Evolutionary conservation across 2,329 filamentous ascomycete species (phyloP), one percentile per base, ranked within the genome.

Genomic region (Fusarium sp.): DNA sequence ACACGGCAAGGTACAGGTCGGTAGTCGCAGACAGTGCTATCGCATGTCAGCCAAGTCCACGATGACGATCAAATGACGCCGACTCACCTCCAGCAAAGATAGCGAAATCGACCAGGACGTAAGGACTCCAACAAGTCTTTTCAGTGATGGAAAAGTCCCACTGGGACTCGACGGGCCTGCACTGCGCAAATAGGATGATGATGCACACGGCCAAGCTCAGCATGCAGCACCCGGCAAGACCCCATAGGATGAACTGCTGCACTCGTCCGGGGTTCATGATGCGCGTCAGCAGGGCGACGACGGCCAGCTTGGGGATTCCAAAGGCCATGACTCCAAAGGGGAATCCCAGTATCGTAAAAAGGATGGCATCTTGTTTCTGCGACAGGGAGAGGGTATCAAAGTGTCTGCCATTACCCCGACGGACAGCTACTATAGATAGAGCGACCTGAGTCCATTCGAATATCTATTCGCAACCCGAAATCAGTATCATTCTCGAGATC

Each of bases 1-100:
- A 86, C 1, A 85, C 70, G 17, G 85, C 84, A 6, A 86, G 79
- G 60, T 86, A 86, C 1, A 85, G 73, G 68, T 86, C 84, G n/a
- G 82, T 79, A 27, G 81, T 73, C 1, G 79, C 82, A 15, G 81
- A 84, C 20, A 82, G 73, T 0, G 76, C 81, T 83, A 57, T 30
- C 30, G 11, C 2, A 8, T 1, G 11, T 35, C 8, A 37, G 33
- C 64, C 27, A 15, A 32, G 27, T 14, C 33, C 10, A 2, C 14
- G 8, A 17, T 2, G 8, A 2, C 8, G 6, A 4, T 1, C 0
- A 25, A 47, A 35, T 4, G 2, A 9, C 4, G 12, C 6, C 4
- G 2, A 75, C 79, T 66, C 68, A 86, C 85, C 77, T 63, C 84
- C 84, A 3, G 83, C 80, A 30, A 80, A 83, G 3, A 85, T 82